These are phyloP conservation scores for Crithidia brevicula DNA, from an alignment of 208 protist species.

Conservation along the genomic window DNA sequence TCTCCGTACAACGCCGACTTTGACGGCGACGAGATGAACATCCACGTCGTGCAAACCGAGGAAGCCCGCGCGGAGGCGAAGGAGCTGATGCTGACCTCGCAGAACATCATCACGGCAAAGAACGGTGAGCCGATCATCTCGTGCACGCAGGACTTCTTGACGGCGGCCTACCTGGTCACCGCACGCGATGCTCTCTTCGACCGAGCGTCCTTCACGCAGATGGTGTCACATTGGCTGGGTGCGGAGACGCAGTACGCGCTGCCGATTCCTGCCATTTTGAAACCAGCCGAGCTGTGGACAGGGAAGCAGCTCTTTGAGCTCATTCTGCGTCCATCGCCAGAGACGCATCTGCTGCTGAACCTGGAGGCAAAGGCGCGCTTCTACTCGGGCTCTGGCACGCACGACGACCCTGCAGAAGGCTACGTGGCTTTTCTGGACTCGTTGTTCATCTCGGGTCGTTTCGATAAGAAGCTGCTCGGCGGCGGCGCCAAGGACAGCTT, in stretches of 20 bases:
- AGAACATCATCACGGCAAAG: constrained; percentile 99
- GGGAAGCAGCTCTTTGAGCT: constrained; percentile 99
- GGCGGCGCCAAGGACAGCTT: constrained; percentile 95
- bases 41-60: constrained; percentile 99
- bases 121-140: constrained; percentile 99
- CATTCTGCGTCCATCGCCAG: constrained; percentile 82
- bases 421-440: constrained; percentile 96
- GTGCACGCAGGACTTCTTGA: constrained; percentile 99
- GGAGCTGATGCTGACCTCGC: constrained; percentile 95
- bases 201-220: constrained; percentile 86
- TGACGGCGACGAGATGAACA: constrained; percentile 99
- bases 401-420: constrained; percentile 90
- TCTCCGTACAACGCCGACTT: constrained; percentile 99
- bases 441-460: constrained; percentile 94
- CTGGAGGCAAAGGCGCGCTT: constrained; percentile 92
- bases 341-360: constrained; percentile 80
- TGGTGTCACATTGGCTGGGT: constrained; percentile 91
- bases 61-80: constrained; percentile 98
- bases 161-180: constrained; percentile 96
- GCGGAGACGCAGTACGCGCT: constrained; percentile 83
- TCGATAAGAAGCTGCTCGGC: constrained; percentile 98
- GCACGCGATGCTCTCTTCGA: constrained; percentile 97
- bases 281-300: constrained; percentile 98
- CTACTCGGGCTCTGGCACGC: constrained; percentile 72
- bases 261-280: constrained; percentile 97